Percentiles rank a stretch among this genome's conserved stretches.
Conservation (phyloP, 768 basidiomycete species). For the Boletus rubroflammeus region DNA sequence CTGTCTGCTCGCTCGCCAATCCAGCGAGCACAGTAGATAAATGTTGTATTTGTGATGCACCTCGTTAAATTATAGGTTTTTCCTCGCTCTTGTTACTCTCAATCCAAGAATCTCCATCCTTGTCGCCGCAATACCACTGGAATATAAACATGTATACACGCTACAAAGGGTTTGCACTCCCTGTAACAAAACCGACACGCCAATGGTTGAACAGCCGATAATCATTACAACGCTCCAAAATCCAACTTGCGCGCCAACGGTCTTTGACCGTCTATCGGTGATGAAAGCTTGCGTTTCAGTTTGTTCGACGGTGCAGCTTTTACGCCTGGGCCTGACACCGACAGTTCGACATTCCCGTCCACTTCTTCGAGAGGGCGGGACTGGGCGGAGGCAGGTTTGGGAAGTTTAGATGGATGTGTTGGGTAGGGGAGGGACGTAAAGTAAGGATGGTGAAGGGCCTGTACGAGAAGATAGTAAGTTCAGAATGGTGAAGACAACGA, state of each 20-base stretch:
- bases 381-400: slow-evolving; percentile 56
- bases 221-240: slow-evolving; percentile 43
- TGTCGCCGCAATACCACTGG: background rate
- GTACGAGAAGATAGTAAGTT: background rate
- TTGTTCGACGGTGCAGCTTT: slow-evolving; percentile 51
- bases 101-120: background rate
- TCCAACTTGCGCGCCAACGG: slow-evolving; percentile 71
- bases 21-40: slow-evolving; percentile 40
- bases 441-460: slow-evolving; percentile 87
- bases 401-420: slow-evolving; percentile 83
- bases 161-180: background rate
- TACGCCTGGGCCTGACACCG: slow-evolving; percentile 45
- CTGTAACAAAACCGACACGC: background rate
- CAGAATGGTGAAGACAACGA: background rate
- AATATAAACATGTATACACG: slow-evolving; percentile 2
- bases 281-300: slow-evolving; percentile 69
- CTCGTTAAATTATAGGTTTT: slow-evolving; percentile 29
- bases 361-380: slow-evolving; percentile 70
- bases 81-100: slow-evolving; percentile 10
- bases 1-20: slow-evolving; percentile 42
- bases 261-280: slow-evolving; percentile 47
- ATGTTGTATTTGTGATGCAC: slow-evolving; percentile 50
- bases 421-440: slow-evolving; percentile 86
- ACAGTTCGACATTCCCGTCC: slow-evolving; percentile 65
- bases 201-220: background rate